A percentile compares a stretch with the other conserved stretches of the same genome.
These are phyloP conservation scores for Paspalum notatum DNA, from an alignment of 176 grass and related monocot genomes.

Conservation along the genomic window DNA sequence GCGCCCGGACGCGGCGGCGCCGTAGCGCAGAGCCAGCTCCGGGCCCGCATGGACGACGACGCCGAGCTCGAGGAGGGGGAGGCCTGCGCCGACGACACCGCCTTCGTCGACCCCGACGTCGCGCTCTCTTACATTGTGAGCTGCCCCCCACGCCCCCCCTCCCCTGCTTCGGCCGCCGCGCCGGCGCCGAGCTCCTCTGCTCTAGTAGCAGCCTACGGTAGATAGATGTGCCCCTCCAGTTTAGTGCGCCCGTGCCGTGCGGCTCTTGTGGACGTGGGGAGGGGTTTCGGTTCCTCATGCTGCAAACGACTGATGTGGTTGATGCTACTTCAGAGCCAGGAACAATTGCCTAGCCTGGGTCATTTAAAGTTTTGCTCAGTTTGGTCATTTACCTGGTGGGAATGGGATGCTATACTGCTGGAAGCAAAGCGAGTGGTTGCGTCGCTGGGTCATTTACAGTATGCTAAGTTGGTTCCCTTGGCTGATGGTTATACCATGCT, in stretches of 20 bases:
- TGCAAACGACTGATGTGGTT: neutral
- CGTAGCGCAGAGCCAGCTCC: neutral
- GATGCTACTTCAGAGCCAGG: neutral
- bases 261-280: neutral
- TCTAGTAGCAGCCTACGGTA: too few relatives aligned
- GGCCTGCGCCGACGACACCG: slow-evolving; percentile 59
- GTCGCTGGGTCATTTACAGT: slow-evolving; percentile 8
- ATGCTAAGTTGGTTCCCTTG: neutral
- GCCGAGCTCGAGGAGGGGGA: slow-evolving; percentile 89
- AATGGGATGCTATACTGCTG: neutral
- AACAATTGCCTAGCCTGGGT: slow-evolving; percentile 9
- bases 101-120: slow-evolving; percentile 79
- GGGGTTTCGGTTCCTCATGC: neutral
- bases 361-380: slow-evolving; percentile 1
- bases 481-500: neutral
- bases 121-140: slow-evolving; percentile 96
- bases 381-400: neutral
- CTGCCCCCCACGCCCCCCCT: neutral
- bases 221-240: neutral
- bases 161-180: too few relatives aligned
- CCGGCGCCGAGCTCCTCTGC: too few relatives aligned
- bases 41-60: slow-evolving; percentile 56
- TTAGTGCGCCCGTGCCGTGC: neutral
- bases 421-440: neutral
- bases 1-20: slow-evolving; percentile 10